Percentiles rank a stretch among this genome's conserved stretches.
phyloP scores from a whole-genome alignment of 148 eudicot genomes.

The Vaccinium corymbosum region DNA sequence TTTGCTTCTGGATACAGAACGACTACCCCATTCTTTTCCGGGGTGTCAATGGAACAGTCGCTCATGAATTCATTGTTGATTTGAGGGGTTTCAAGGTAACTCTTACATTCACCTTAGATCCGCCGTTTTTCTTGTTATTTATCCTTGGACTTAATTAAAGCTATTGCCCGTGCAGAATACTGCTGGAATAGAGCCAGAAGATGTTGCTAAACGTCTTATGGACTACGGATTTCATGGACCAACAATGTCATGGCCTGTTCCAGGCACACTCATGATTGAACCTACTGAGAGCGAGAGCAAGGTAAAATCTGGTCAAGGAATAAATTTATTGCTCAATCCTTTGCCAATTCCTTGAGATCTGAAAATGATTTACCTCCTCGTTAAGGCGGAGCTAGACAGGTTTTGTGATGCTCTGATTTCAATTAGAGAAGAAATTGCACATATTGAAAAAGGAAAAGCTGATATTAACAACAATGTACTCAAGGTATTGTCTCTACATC shows the following conservation, averaged over 20 bases:
- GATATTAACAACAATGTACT: slow-evolving; percentile 85
- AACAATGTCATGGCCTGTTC: slow-evolving; percentile 99
- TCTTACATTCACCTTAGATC: neutral
- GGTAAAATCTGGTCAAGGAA: slow-evolving; percentile 31
- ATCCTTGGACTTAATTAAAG: slow-evolving; percentile 19
- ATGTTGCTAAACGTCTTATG: slow-evolving; percentile 95
- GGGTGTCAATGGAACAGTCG: slow-evolving; percentile 95
- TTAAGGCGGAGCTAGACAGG: slow-evolving; percentile 90
- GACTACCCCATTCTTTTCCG: slow-evolving; percentile 94
- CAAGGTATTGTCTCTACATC: slow-evolving; percentile 48
- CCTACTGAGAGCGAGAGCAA: slow-evolving; percentile 99
- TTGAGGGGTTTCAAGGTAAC: slow-evolving; percentile 88
- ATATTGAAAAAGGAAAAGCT: slow-evolving; percentile 85
- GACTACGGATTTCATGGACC: slow-evolving; percentile 98
- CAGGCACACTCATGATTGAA: slow-evolving; percentile 99
- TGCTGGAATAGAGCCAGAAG: slow-evolving; percentile 96
- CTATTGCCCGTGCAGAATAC: slow-evolving; percentile 48
- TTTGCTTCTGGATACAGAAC: slow-evolving; percentile 40
- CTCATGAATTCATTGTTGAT: slow-evolving; percentile 93
- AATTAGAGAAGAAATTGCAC: slow-evolving; percentile 86
- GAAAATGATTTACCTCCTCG: slow-evolving; percentile 14
- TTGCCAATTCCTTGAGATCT: slow-evolving; percentile 1
- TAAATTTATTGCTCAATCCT: slow-evolving; percentile 7
- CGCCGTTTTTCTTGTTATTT: neutral
- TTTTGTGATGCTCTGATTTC: slow-evolving; percentile 94